Percentiles rank a stretch among this genome's conserved stretches.
phyloP scores from a whole-genome alignment of 495 filamentous ascomycete genomes.

The Aspergillus avenaceus region DNA sequence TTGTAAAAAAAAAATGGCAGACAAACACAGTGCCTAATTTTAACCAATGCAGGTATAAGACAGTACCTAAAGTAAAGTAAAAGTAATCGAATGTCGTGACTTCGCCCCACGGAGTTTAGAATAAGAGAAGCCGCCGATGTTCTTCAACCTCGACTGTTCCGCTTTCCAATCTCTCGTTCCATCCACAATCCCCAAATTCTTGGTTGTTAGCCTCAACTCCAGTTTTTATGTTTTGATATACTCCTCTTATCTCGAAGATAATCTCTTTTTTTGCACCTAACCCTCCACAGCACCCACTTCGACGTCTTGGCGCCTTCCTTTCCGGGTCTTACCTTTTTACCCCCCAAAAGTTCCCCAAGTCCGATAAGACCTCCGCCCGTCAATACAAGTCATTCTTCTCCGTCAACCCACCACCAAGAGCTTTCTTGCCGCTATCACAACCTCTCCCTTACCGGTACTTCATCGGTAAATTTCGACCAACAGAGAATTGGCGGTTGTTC shows the following conservation, averaged over 20 bases:
- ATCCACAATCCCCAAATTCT: too few species aligned
- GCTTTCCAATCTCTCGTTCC: not conserved
- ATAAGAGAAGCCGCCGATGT: slow-evolving; percentile 15
- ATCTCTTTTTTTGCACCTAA: not conserved
- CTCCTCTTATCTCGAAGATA: not conserved
- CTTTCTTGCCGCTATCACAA: not conserved
- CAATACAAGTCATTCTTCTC: not conserved
- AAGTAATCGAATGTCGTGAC: slow-evolving; percentile 4
- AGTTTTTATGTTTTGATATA: not conserved
- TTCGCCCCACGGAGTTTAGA: slow-evolving; percentile 17
- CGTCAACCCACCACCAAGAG: slow-evolving; percentile 3
- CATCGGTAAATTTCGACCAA: not conserved
- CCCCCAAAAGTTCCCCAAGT: slow-evolving; percentile 1
- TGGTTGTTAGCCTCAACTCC: too few species aligned
- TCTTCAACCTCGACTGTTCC: slow-evolving; percentile 10
- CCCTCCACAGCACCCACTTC: slow-evolving; percentile 1
- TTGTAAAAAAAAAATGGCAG: not conserved
- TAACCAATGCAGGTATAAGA: not conserved
- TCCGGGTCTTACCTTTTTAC: not conserved
- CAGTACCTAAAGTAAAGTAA: too few species aligned
- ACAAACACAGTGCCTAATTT: not conserved
- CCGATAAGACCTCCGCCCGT: slow-evolving; percentile 22
- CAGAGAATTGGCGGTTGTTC: slow-evolving; percentile 9
- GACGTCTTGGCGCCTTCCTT: slow-evolving; percentile 11
- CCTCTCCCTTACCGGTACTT: not conserved